phyloP scores from a whole-genome alignment of 495 filamentous ascomycete species.

The Rhypophila decipiens region DNA sequence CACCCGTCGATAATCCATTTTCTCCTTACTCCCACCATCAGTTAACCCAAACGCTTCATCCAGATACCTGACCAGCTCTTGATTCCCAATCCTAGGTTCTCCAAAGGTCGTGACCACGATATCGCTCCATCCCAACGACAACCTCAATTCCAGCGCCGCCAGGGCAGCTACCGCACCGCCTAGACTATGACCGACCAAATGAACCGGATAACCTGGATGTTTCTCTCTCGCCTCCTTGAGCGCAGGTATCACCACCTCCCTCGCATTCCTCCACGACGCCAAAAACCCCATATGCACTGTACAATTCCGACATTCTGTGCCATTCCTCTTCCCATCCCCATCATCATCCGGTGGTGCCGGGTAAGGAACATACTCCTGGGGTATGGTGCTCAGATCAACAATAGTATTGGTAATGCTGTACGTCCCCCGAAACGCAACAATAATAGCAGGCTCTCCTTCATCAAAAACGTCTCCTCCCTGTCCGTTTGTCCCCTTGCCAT shows the following conservation, averaged over 20 bases:
- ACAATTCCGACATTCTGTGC: slow-evolving; percentile 64
- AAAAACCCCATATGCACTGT: slow-evolving; percentile 91
- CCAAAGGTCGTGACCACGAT: slow-evolving; percentile 80
- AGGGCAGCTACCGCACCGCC: slow-evolving; percentile 89
- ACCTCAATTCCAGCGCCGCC: slow-evolving; percentile 63
- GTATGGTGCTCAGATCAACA: slow-evolving; percentile 76
- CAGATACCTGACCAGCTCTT: slow-evolving; percentile 59
- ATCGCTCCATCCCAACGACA: slow-evolving; percentile 58
- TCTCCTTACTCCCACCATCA: slow-evolving; percentile 6
- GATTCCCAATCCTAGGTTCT: slow-evolving; percentile 81
- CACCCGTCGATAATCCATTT: slow-evolving; percentile 60
- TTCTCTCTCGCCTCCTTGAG: slow-evolving; percentile 45
- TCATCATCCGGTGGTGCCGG: slow-evolving; percentile 44
- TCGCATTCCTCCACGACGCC: slow-evolving; percentile 70
- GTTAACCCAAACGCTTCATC: slow-evolving; percentile 56
- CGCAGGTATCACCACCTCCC: slow-evolving; percentile 54
- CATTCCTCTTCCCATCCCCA: slow-evolving; percentile 30
- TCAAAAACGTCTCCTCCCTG: slow-evolving; percentile 26
- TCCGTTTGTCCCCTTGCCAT: slow-evolving; percentile 30
- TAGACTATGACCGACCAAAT: slow-evolving; percentile 83
- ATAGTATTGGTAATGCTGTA: slow-evolving; percentile 90
- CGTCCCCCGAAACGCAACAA: slow-evolving; percentile 92
- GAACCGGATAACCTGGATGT: slow-evolving; percentile 66
- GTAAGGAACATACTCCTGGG: slow-evolving; percentile 88
- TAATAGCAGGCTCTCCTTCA: slow-evolving; percentile 46